Evolutionary conservation across 345 rosid species (phyloP).

Genomic region (Hevea brasiliensis): DNA sequence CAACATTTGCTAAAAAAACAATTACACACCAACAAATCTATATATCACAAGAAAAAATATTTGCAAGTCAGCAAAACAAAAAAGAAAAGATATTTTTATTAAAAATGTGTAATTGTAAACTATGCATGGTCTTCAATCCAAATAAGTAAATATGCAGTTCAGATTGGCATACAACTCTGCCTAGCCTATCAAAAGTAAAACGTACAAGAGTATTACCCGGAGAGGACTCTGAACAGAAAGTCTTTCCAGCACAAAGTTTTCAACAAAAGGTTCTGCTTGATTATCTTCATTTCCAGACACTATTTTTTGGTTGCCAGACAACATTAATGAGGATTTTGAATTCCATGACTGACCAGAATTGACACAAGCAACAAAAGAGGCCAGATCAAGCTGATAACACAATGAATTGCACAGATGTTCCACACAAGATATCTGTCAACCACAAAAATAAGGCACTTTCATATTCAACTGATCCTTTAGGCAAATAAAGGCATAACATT

Average conservation of each 20-base stretch:
- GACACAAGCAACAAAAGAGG: conserved; percentile 80
- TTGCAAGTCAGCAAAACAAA: background rate
- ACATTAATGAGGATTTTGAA: conserved; percentile 58
- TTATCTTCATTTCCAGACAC: conserved; percentile 47
- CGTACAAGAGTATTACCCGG: conserved; percentile 51
- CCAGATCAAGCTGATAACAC: conserved; percentile 86
- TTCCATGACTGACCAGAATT: conserved; percentile 86
- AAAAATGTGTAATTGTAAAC: background rate
- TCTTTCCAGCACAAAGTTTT: conserved; percentile 91
- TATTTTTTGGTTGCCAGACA: conserved; percentile 54
- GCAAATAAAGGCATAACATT: background rate
- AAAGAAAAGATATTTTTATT: background rate
- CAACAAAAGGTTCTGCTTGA: conserved; percentile 74
- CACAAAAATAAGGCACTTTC: background rate
- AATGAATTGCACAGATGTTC: conserved; percentile 80
- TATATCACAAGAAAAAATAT: conserved; percentile 2
- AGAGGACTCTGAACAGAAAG: conserved; percentile 94
- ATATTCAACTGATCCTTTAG: background rate
- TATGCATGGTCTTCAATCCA: background rate
- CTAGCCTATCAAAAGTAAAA: background rate
- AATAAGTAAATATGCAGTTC: conserved; percentile 11
- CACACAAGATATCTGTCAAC: conserved; percentile 73
- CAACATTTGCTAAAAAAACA: background rate
- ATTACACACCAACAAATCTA: conserved; percentile 2
- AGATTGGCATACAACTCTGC: background rate